Evolutionary conservation across 768 basidiomycete genomes (phyloP).

Genomic region (Suillus paluster): DNA sequence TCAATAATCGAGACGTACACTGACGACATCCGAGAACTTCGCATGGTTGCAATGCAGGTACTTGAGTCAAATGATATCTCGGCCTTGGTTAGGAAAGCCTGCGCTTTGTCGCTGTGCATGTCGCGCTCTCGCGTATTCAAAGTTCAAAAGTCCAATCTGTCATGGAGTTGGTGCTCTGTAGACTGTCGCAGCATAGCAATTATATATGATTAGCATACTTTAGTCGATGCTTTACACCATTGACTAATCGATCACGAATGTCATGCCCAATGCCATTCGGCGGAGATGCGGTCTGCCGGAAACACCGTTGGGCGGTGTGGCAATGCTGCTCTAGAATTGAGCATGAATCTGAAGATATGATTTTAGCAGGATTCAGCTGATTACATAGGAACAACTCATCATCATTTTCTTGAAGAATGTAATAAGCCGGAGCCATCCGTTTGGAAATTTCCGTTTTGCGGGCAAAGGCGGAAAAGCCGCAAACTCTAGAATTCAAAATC

Average conservation of each 20-base stretch:
- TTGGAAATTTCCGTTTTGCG: too few relatives aligned
- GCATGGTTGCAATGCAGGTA: neutral
- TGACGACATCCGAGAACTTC: neutral
- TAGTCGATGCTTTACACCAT: neutral
- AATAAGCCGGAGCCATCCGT: too few relatives aligned
- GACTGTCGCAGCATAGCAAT: neutral
- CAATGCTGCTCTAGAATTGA: too few relatives aligned
- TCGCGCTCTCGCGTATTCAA: neutral
- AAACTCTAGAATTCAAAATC: too few relatives aligned
- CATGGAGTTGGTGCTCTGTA: neutral
- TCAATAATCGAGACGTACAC: neutral
- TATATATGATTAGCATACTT: neutral
- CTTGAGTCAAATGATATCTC: neutral
- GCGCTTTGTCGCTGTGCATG: neutral
- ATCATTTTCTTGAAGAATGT: too few relatives aligned
- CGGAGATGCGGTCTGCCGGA: too few relatives aligned
- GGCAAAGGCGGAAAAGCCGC: too few relatives aligned
- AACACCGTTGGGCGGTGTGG: too few relatives aligned
- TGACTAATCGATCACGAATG: neutral
- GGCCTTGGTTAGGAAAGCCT: neutral
- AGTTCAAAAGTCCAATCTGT: neutral
- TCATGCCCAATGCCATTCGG: too few relatives aligned
- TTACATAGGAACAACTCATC: too few relatives aligned
- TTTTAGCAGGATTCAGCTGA: too few relatives aligned
- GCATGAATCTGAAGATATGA: too few relatives aligned